Base-by-base conservation (phyloP, 495 filamentous ascomycete genomes). In the Penicillium egyptiacum region DNA sequence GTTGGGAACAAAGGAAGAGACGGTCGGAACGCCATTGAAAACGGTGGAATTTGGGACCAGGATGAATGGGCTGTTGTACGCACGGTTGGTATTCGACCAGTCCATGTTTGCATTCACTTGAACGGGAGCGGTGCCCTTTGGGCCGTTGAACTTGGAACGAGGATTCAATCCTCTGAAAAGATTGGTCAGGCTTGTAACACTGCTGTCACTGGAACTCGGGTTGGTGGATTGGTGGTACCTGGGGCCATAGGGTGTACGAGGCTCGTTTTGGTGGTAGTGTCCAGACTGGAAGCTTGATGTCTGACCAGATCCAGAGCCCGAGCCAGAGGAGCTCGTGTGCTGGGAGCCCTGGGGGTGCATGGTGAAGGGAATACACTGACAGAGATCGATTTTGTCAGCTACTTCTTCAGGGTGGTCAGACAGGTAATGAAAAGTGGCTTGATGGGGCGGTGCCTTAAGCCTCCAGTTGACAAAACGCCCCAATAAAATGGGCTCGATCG, bases 341-440 rank as follows among this genome's bases (percentile, higher is more conserved):
- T 57, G 64, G 17, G 55, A 58, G 43, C 37, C 26, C 63, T 70
- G 74, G 58, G 68, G 73, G 66, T 68, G 75, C 77, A 72, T 72
- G 57, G 57, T 72, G 50, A 30, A 17, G 23, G 16, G 66, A 12
- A 14, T 26, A 14, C 22, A 20, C 42, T 55, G 20, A 16, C 11
- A 17, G 2, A 46, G 2, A 26, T n/a, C 8, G 5, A 19, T 16
- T n/a, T 22, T 26, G 51, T 54, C 20, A 54, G 51, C 40, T 5
- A 3, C 9, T 12, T 35, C n/a, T 8, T 23, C 26, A 1, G 9
- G 17, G 1, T 10, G 46, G 20, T 5, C 6, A 12, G 4, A 14
- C 11, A 52, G 17, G 16, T 7, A 30, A 28, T 7, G 8, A 8
- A 4, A 40, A 9, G 25, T 6, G 35, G 16, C 35, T 39, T 50